Evolutionary conservation across 2,329 filamentous ascomycete species (phyloP).

Genomic region (Coleophoma crateriformis): DNA sequence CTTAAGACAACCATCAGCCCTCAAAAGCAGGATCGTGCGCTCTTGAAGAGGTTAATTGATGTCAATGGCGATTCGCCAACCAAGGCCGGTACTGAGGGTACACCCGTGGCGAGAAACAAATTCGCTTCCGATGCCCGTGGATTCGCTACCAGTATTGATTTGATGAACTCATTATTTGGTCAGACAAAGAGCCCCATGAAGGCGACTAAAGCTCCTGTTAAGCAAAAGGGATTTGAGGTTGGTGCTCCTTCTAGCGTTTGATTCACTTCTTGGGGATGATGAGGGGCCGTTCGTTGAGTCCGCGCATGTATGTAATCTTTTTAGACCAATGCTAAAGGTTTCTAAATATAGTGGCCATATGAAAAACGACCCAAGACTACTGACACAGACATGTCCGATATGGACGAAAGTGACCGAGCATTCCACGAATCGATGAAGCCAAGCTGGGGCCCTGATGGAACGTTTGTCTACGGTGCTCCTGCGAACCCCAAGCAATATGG

Average conservation of each 20-base stretch:
- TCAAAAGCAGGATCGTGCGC: slow-evolving; percentile 80
- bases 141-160: slow-evolving; percentile 84
- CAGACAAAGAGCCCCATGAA: slow-evolving; percentile 56
- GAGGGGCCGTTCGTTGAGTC: slow-evolving; percentile 22
- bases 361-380: slow-evolving; percentile 70
- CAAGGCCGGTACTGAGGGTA: slow-evolving; percentile 43
- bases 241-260: slow-evolving; percentile 47
- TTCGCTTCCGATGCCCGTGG: slow-evolving; percentile 43
- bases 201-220: slow-evolving; percentile 47
- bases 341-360: slow-evolving; percentile 71
- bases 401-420: slow-evolving; percentile 56
- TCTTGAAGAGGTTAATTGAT: slow-evolving; percentile 48
- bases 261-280: slow-evolving; percentile 12
- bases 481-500: slow-evolving; percentile 28
- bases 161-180: slow-evolving; percentile 93
- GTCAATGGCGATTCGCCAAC: slow-evolving; percentile 27
- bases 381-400: slow-evolving; percentile 52
- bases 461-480: slow-evolving; percentile 58
- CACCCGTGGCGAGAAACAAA: slow-evolving; percentile 29
- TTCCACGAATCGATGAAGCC: slow-evolving; percentile 74
- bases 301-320: slow-evolving; percentile 29
- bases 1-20: slow-evolving; percentile 91
- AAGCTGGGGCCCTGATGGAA: slow-evolving; percentile 71
- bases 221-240: slow-evolving; percentile 81
- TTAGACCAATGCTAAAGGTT: slow-evolving; percentile 40